A percentile compares a stretch with the other conserved stretches of the same genome.
Evolutionary conservation across 129 eudicot genomes (phyloP).

Genomic region (Artemisia annua): DNA sequence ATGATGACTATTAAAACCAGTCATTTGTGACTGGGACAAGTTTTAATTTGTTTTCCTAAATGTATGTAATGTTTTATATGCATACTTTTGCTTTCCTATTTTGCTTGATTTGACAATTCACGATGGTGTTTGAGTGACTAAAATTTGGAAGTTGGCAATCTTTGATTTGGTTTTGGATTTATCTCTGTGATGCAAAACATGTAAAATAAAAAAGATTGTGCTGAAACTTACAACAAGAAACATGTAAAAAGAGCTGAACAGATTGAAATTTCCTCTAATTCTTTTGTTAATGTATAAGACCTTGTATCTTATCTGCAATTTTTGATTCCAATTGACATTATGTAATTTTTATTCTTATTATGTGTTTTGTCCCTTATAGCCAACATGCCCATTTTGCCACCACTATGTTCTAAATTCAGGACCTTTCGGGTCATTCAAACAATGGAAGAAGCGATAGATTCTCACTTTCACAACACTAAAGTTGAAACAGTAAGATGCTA

Average conservation of each 20-base stretch:
- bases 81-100: not conserved
- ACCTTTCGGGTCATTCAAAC: slow-evolving; percentile 1
- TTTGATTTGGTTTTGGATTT: not conserved
- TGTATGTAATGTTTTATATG: slow-evolving; percentile 8
- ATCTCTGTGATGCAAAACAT: not conserved
- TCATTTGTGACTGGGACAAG: slow-evolving; percentile 9
- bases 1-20: slow-evolving; percentile 8
- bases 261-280: no score
- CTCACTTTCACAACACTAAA: no score
- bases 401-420: not conserved
- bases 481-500: no score
- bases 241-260: no score
- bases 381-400: not conserved
- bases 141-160: not conserved
- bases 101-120: not conserved
- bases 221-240: not conserved
- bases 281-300: not conserved
- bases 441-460: no score
- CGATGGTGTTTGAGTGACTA: not conserved
- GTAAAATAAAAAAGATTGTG: not conserved
- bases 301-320: no score
- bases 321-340: not conserved
- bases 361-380: not conserved
- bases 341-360: not conserved
- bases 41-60: not conserved